These are phyloP conservation scores for Tripterygium wilfordii DNA, from an alignment of 177 flowering plant species.

Conservation along the genomic window DNA sequence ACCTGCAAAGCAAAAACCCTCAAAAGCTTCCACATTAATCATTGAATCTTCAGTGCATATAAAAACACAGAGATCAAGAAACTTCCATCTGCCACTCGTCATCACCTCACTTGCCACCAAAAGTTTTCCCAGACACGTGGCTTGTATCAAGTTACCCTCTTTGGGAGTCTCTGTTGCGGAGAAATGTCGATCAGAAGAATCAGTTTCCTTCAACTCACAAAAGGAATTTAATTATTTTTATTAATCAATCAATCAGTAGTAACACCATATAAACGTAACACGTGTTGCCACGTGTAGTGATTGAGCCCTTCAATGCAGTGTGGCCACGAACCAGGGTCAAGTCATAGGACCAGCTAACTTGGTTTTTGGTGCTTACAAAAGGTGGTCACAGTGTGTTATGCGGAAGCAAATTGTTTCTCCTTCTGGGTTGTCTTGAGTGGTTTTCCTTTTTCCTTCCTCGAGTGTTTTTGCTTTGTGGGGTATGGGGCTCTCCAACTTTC, in stretches of 20 bases:
- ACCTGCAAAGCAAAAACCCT: background rate
- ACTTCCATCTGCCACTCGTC: conserved; percentile 18
- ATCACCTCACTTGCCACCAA: conserved; percentile 5
- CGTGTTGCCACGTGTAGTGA: conserved; percentile 21
- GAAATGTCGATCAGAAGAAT: no score
- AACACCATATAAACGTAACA: conserved; percentile 1
- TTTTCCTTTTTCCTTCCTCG: background rate
- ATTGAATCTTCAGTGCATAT: conserved; percentile 4
- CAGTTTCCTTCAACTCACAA: no score
- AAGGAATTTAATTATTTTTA: background rate
- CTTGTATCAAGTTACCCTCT: background rate
- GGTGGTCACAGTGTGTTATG: conserved; percentile 9
- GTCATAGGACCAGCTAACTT: conserved; percentile 10
- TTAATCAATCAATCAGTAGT: background rate
- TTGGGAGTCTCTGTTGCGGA: background rate
- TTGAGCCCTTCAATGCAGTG: no score
- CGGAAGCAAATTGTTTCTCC: background rate
- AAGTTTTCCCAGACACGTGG: conserved; percentile 12
- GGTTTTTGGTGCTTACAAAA: conserved; percentile 13
- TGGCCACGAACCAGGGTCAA: conserved; percentile 20
- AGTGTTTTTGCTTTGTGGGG: background rate
- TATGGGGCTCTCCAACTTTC: conserved; percentile 69
- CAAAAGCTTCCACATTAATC: background rate
- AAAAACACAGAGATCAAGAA: conserved; percentile 28
- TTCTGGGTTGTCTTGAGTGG: background rate